Base-by-base conservation (phyloP, 2,329 filamentous ascomycete species). In the Lachnellula cervina region DNA sequence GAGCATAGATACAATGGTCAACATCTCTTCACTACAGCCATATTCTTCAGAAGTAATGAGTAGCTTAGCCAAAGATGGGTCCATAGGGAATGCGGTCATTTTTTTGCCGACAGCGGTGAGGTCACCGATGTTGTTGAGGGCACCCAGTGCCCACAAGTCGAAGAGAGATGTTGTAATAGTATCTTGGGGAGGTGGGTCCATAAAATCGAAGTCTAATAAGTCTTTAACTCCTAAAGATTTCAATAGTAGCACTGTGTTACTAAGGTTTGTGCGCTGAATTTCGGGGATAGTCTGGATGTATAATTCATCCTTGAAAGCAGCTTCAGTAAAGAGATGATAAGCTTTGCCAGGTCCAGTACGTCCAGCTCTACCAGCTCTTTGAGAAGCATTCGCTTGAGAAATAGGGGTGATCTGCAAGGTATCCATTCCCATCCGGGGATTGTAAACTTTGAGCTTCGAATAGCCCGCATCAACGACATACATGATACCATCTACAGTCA, bases 71-170 rank as follows among this genome's bases (percentile, higher is more conserved):
- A 99, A 78, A 0, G 92, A 92, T 0, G 94, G 94, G 62, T 99
- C 94, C 93, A 99, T 99, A 0, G 94, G 94, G 67, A 97, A 99
- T 1, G 90, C 88, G 25, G 94, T 97, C 94, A 99, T 99, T 64
- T 89, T 92, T 45, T 83, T 84, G 32, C 94, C 94, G 1, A 99
- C 81, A 0, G 83, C 78, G 0, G 94, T 99, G 25, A 99, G 80
- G 62, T 97, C 90, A 37, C 94, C 95, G 16, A 97, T 80, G 65
- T 99, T 97, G 70, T 97, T 90, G 13, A 99, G 75, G 0, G 94
- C 93, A 1, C 94, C 94, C 0, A 99, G 79, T 0, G 94, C 92
- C 94, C 94, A 99, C 0, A 99, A 82, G 66, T 99, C 94, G 73
- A 97, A 99, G 37, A 99, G 85, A 3, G 92, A 97, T 0, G 94